Evolutionary conservation across 495 filamentous ascomycete genomes (phyloP).

Genomic region (Hypoxylon intermedium): DNA sequence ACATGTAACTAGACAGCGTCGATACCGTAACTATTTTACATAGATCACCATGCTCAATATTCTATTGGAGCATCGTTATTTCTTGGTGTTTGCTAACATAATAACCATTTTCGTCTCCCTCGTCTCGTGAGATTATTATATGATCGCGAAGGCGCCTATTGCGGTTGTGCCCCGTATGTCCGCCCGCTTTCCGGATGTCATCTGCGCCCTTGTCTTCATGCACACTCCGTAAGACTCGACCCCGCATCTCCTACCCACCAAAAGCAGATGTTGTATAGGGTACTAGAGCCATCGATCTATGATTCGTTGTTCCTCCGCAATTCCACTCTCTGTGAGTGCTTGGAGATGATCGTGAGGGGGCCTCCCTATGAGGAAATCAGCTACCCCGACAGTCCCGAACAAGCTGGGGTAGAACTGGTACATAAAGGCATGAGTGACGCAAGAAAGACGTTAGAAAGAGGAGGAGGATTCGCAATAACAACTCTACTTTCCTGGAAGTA

Average conservation of each 20-base stretch:
- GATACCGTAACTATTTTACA: too few species aligned
- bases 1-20: too few species aligned
- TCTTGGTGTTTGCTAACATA: too few species aligned
- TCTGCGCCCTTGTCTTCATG: slow-evolving; percentile 27
- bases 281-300: too few species aligned
- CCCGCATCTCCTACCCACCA: slow-evolving; percentile 5
- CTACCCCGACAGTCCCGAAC: slow-evolving; percentile 6
- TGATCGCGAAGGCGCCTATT: too few species aligned
- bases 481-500: not conserved
- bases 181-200: slow-evolving; percentile 31
- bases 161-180: too few species aligned
- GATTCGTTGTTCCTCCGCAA: slow-evolving; percentile 22
- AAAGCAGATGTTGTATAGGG: too few species aligned
- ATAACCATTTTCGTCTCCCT: too few species aligned
- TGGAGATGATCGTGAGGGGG: slow-evolving; percentile 27
- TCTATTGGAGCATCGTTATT: not conserved
- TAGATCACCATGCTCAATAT: too few species aligned
- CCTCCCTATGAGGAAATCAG: slow-evolving; percentile 12
- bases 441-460: slow-evolving; percentile 2
- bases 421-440: slow-evolving; percentile 27
- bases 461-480: not conserved
- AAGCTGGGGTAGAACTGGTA: slow-evolving; percentile 23
- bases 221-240: slow-evolving; percentile 4
- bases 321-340: not conserved
- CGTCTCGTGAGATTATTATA: too few species aligned